Conservation (phyloP, 768 basidiomycete genomes). For the Chalciporus pseudorubinellus region DNA sequence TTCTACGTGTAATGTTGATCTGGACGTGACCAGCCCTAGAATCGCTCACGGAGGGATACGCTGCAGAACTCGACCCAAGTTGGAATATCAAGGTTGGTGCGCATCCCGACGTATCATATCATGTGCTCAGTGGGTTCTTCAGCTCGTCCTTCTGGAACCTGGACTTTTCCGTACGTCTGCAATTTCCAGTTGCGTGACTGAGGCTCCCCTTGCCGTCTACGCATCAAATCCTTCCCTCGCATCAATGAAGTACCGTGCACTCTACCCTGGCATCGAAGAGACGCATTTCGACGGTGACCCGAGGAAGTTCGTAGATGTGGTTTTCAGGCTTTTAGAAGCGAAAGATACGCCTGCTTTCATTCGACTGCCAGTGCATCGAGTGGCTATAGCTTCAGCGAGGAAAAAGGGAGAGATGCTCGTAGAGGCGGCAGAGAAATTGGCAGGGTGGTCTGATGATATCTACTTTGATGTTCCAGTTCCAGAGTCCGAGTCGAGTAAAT, state of each 20-base stretch:
- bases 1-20: neutral
- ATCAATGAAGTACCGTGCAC: constrained; percentile 21
- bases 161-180: constrained; percentile 25
- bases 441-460: constrained; percentile 26
- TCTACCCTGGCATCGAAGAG: constrained; percentile 15
- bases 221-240: constrained; percentile 27
- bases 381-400: constrained; percentile 20
- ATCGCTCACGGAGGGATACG: constrained; percentile 29
- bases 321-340: constrained; percentile 16
- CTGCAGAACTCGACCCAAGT: constrained; percentile 32
- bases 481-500: neutral
- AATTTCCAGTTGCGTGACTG: constrained; percentile 5
- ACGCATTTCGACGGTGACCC: constrained; percentile 25
- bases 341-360: constrained; percentile 16
- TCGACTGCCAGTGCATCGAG: constrained; percentile 23
- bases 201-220: constrained; percentile 17
- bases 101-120: neutral
- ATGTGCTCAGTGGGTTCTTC: neutral
- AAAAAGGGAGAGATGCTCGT: constrained; percentile 19
- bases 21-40: constrained; percentile 30
- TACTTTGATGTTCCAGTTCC: constrained; percentile 10
- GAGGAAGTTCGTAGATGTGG: constrained; percentile 19
- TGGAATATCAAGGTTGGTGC: constrained; percentile 36
- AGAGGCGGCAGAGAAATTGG: constrained; percentile 20
- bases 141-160: constrained; percentile 25